phyloP scores from a whole-genome alignment of 2,329 filamentous ascomycete species.

The Trichophyton equinum region DNA sequence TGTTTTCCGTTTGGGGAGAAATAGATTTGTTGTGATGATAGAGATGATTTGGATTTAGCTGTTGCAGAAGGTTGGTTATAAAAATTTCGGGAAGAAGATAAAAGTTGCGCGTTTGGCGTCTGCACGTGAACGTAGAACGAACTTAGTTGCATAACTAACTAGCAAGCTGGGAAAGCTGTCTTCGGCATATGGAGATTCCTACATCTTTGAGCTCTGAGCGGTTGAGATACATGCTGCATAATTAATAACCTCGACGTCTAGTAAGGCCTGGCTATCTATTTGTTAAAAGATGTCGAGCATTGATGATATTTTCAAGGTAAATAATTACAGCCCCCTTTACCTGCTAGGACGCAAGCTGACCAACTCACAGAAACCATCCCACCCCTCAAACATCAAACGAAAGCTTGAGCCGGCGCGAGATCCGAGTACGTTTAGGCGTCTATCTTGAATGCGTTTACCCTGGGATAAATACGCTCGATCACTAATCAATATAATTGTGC shows the following conservation, averaged over 20 bases:
- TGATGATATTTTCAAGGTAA: slow-evolving; percentile 49
- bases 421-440: slow-evolving; percentile 30
- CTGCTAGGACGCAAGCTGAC: neutral
- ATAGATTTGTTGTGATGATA: neutral
- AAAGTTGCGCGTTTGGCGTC: slow-evolving; percentile 23
- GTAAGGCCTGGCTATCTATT: neutral
- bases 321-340: neutral
- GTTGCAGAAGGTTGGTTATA: neutral
- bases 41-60: neutral
- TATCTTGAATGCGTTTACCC: neutral
- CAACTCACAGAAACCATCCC: slow-evolving; percentile 36
- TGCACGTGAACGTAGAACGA: slow-evolving; percentile 16
- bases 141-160: no score
- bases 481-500: neutral
- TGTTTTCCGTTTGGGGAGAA: neutral
- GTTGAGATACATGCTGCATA: neutral
- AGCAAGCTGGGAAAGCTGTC: slow-evolving; percentile 5
- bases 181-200: neutral
- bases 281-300: slow-evolving; percentile 42
- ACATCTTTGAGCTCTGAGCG: neutral
- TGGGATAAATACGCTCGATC: neutral
- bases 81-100: slow-evolving; percentile 16
- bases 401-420: slow-evolving; percentile 45
- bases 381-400: slow-evolving; percentile 40
- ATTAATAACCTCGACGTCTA: neutral